These are phyloP conservation scores for Scheffersomyces illinoinensis DNA, from an alignment of 1,139 yeast genomes.

Conservation along the genomic window DNA sequence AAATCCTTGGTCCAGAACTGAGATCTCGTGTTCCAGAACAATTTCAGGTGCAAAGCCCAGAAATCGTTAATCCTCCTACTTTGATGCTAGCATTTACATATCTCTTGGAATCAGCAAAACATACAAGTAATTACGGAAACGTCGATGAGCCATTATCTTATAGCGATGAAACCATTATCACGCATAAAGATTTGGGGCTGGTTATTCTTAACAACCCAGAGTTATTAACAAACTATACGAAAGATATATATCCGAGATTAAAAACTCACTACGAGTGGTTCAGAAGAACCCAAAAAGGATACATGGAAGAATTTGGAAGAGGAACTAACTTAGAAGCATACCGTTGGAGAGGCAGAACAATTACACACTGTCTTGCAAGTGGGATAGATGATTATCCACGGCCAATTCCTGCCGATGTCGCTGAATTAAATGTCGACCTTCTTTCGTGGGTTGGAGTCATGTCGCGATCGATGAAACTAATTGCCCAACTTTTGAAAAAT, in stretches of 20 bases:
- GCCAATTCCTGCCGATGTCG: constrained; percentile 75
- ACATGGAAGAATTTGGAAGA: constrained; percentile 70
- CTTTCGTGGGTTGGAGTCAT: constrained; percentile 92
- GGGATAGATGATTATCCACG: constrained; percentile 97
- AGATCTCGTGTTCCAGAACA: constrained; percentile 86
- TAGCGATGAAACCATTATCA: constrained; percentile 12
- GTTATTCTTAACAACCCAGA: constrained; percentile 61
- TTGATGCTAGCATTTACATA: constrained; percentile 76
- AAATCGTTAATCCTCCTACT: constrained; percentile 95
- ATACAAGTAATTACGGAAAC: constrained; percentile 22
- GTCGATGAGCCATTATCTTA: constrained; percentile 23
- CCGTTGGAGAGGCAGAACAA: constrained; percentile 93
- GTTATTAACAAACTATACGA: constrained; percentile 61
- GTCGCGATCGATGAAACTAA: constrained; percentile 76
- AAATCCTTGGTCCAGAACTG: constrained; percentile 89
- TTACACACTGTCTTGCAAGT: constrained; percentile 83
- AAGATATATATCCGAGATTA: constrained; percentile 71
- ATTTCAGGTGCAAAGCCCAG: constrained; percentile 81
- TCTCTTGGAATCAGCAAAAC: constrained; percentile 47
- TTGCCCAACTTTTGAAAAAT: constrained; percentile 66
- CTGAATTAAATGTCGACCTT: constrained; percentile 88
- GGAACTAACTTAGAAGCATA: constrained; percentile 62
- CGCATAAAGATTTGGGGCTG: constrained; percentile 39
- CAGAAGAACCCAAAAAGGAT: constrained; percentile 78
- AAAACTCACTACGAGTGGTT: constrained; percentile 85